Percentiles rank a stretch among this genome's conserved stretches.
Evolutionary conservation across 306 rosid species (phyloP).

Genomic region (Cotoneaster glaucophyllus): DNA sequence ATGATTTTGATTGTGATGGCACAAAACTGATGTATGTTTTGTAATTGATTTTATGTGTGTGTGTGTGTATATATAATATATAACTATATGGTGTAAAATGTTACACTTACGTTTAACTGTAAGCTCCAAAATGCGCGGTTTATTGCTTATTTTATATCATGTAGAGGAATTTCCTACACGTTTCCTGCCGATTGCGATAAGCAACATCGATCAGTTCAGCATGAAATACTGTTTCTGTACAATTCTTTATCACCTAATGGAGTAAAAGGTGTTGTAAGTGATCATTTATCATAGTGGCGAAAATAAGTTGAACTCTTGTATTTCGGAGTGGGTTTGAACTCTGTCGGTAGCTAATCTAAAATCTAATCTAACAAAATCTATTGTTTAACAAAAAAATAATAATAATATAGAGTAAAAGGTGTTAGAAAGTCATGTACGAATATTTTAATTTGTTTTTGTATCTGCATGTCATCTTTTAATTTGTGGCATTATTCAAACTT

Average conservation of each 20-base stretch:
- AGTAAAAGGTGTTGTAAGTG: too few relatives aligned
- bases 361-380: too few relatives aligned
- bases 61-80: not conserved
- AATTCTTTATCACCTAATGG: not conserved
- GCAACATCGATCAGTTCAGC: not conserved
- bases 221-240: not conserved
- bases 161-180: conserved; percentile 40
- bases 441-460: not conserved
- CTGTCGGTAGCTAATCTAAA: too few relatives aligned
- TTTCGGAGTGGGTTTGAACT: too few relatives aligned
- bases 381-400: too few relatives aligned
- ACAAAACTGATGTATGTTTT: not conserved
- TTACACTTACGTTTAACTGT: conserved; percentile 21
- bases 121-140: conserved; percentile 32
- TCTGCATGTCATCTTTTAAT: not conserved
- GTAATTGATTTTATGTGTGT: not conserved
- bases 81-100: conserved; percentile 3
- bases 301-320: too few relatives aligned
- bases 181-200: conserved; percentile 26
- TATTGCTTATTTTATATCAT: conserved; percentile 9
- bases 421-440: too few relatives aligned
- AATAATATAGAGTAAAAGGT: too few relatives aligned
- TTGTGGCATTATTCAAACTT: not conserved
- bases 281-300: too few relatives aligned
- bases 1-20: not conserved